Evolutionary conservation across 179 eudicot genomes (phyloP).

Genomic region (Heliamphora pulchella): DNA sequence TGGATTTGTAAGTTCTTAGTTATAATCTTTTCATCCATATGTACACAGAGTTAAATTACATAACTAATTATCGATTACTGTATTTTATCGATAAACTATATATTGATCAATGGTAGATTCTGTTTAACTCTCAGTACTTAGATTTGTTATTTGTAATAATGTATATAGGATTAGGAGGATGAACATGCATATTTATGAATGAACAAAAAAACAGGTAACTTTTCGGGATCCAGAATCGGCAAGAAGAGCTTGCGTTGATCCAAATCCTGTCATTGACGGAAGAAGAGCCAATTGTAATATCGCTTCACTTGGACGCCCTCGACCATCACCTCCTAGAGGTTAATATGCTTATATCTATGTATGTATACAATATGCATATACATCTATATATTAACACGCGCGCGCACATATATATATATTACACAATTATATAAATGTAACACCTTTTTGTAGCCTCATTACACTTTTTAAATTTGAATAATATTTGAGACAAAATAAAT

Average conservation of each 20-base stretch:
- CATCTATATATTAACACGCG: too few species aligned
- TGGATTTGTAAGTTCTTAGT: constrained; percentile 87
- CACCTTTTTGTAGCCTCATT: too few species aligned
- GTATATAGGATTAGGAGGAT: neutral
- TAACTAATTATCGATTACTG: too few species aligned
- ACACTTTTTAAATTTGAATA: too few species aligned
- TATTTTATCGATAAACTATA: too few species aligned
- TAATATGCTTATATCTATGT: neutral
- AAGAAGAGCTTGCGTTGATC: constrained; percentile 75
- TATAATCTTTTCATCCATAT: neutral
- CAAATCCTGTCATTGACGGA: constrained; percentile 86
- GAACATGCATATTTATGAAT: neutral
- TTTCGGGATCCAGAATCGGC: constrained; percentile 76
- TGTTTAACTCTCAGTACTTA: neutral
- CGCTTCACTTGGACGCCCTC: constrained; percentile 85
- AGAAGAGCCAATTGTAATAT: constrained; percentile 90
- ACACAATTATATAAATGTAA: too few species aligned
- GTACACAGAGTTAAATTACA: neutral
- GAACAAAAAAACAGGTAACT: constrained; percentile 41
- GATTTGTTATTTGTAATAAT: neutral
- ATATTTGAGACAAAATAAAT: too few species aligned
- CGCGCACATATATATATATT: too few species aligned
- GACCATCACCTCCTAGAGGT: constrained; percentile 69
- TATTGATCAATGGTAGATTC: too few species aligned
- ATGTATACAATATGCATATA: too few species aligned